A percentile compares a stretch with the other conserved stretches of the same genome.
Conservation (phyloP, 192 early-diverging fungal species). For the Geranomyces michiganensis region DNA sequence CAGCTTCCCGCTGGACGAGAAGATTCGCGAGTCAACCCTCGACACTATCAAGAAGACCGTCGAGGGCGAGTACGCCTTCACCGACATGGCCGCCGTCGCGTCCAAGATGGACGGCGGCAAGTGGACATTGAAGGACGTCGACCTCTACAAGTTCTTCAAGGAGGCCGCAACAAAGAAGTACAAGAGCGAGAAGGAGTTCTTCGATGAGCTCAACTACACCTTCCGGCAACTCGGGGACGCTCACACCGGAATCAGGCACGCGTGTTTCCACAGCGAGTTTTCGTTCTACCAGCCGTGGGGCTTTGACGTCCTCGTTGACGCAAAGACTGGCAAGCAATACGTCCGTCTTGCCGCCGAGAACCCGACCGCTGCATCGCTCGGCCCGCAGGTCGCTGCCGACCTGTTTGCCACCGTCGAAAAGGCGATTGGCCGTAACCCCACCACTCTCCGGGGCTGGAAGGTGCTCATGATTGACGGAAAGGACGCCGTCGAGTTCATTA, state of each 20-base stretch:
- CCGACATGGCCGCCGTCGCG: slow-evolving; percentile 32
- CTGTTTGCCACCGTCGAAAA: neutral
- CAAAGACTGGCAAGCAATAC: slow-evolving; percentile 12
- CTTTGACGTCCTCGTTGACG: slow-evolving; percentile 22
- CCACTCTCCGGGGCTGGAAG: slow-evolving; percentile 11
- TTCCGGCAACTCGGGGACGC: slow-evolving; percentile 23
- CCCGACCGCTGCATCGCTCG: neutral
- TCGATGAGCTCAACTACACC: slow-evolving; percentile 20
- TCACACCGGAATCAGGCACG: slow-evolving; percentile 23
- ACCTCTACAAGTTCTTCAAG: slow-evolving; percentile 16
- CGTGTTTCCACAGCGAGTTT: slow-evolving; percentile 24
- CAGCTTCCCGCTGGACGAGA: slow-evolving; percentile 24
- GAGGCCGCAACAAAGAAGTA: slow-evolving; percentile 4
- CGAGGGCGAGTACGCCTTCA: slow-evolving; percentile 25
- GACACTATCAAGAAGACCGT: slow-evolving; percentile 20
- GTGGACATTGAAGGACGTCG: slow-evolving; percentile 29
- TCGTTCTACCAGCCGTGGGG: slow-evolving; percentile 27
- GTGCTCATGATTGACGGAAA: slow-evolving; percentile 26
- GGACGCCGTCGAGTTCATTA: slow-evolving; percentile 12
- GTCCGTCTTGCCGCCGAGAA: slow-evolving; percentile 16
- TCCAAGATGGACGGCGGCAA: slow-evolving; percentile 20
- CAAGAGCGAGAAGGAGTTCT: slow-evolving; percentile 22
- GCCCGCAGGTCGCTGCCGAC: neutral
- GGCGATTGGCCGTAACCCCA: slow-evolving; percentile 19
- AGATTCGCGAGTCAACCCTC: slow-evolving; percentile 17